Evolutionary conservation across 192 early-diverging fungal genomes (phyloP), one percentile per base, ranked within the genome.

Genomic region (Entomortierella parvispora): DNA sequence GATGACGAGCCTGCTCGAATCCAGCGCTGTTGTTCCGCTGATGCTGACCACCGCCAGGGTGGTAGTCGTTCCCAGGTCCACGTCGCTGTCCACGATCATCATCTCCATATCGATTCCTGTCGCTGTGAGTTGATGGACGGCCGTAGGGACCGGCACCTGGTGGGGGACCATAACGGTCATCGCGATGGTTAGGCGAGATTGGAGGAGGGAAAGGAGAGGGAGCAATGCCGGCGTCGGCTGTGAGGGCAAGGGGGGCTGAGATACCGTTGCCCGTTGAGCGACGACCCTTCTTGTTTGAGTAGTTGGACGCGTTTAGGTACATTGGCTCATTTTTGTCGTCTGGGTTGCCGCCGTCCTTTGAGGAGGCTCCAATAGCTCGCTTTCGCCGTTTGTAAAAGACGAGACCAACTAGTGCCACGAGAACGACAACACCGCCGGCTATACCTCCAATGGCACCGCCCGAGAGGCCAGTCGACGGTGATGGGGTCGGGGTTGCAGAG

Each of bases 381-480:
- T 68, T 77, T 23, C 56, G 58, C 32, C 74, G 58, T 43, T 77
- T 77, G 66, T 58, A 77, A 25, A 60, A 63, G 18, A 77, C 15
- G n/a, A 77, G 28, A 10, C 60, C 74, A 26, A 68, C 61, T 17
- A 77, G 44, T 4, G 65, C 74, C 1, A 68, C 17, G 9, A 74
- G 40, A 5, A 62, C 53, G 4, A 64, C 60, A 22, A 18, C 74
- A 25, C 37, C 70, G 3, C 65, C 74, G 18, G 56, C 74, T 37
- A 77, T 77, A 11, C 74, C 74, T 33, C 74, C 74, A 26, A 77
- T 68, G 14, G 65, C 74, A 9, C 65, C 65, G 17, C 37, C 28
- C 1, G 74, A 62, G 25, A 77, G 40, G 14, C 65, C 74, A 10
- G 29, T 26, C n/a, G 46, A 12, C 26, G 25, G 8, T 18, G 42